phyloP scores from a whole-genome alignment of 345 rosid species.

The Brassica nigra region DNA sequence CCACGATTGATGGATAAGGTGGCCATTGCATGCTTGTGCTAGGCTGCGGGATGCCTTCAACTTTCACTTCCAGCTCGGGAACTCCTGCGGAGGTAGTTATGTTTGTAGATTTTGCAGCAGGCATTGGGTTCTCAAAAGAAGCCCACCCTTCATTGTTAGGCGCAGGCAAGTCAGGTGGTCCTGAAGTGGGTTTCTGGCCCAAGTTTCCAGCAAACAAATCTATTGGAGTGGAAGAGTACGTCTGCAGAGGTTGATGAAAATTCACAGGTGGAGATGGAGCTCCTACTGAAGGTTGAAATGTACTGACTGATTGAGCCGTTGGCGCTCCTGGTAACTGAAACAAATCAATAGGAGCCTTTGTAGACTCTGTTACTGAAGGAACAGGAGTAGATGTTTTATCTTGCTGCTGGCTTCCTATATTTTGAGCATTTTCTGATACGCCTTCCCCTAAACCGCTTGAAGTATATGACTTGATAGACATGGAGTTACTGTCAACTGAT shows the following conservation, averaged over 20 bases:
- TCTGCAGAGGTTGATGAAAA: slow-evolving; percentile 51
- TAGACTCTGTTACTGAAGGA: slow-evolving; percentile 44
- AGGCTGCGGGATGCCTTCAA: slow-evolving; percentile 49
- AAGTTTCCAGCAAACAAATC: slow-evolving; percentile 54
- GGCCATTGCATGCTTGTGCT: slow-evolving; percentile 57
- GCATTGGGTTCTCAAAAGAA: slow-evolving; percentile 68
- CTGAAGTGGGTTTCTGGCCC: slow-evolving; percentile 50
- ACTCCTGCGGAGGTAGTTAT: slow-evolving; percentile 36
- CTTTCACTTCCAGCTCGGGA: slow-evolving; percentile 41
- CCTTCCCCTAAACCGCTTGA: slow-evolving; percentile 56
- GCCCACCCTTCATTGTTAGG: slow-evolving; percentile 89
- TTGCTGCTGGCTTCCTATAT: slow-evolving; percentile 42
- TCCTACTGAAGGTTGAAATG: slow-evolving; percentile 40
- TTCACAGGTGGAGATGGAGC: slow-evolving; percentile 40
- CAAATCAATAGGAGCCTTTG: slow-evolving; percentile 62
- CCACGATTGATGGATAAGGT: slow-evolving; percentile 44
- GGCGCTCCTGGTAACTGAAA: slow-evolving; percentile 59
- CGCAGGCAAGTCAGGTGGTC: slow-evolving; percentile 40
- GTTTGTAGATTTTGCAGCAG: slow-evolving; percentile 44
- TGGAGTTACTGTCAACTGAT: slow-evolving; percentile 64
- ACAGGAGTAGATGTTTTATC: slow-evolving; percentile 43
- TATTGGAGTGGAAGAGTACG: slow-evolving; percentile 45
- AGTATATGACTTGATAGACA: slow-evolving; percentile 62
- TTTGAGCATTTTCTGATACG: slow-evolving; percentile 49
- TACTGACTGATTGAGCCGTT: slow-evolving; percentile 46